Base-by-base conservation (phyloP, 495 filamentous ascomycete species). In the Neurospora sp. region DNA sequence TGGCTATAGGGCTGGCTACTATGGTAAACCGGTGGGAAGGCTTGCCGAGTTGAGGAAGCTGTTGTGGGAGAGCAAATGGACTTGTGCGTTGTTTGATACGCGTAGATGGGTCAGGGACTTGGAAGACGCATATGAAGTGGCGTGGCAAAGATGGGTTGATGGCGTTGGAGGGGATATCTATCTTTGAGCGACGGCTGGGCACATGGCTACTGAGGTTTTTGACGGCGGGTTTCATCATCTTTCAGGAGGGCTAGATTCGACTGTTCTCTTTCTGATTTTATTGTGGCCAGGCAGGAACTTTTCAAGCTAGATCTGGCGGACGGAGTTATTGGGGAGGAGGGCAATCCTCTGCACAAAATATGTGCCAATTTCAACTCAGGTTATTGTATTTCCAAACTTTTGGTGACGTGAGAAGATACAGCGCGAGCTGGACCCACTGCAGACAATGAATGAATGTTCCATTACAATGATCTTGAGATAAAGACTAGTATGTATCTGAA, bases 111-210 rank as follows among this genome's bases (percentile, higher is more conserved):
- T 99, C 53, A 84, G 86, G 45, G 94, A 98, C 84, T 79, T 99
- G 72, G 96, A 99, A 83, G 86, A 88, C 73, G 94, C 94, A 22
- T 98, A 98, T 78, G 89, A 91, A 72, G 87, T 90, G 77, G 94
- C 94, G 10, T 99, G 96, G 96, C 85, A 86, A 74, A 86, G 88
- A 77, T 98, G 94, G 94, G 96, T 93, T 40, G 86, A 84, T 40
- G 94, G 92, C 40, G 90, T 92, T 83, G 92, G 94, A 40, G 94
- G 96, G 68, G 96, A 99, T 86, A 96, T 99, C 73, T 95, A 86
- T 75, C 82, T 90, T 73, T 85, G 74, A 80, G 37, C 5, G 14
- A 1, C 1, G 14, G 53, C 6, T 65, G 27, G 53, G 14, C 18
- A 16, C 18, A 65, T 6, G 27, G 12, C 53, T 6, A 31, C 12